phyloP scores from a whole-genome alignment of 805 yeast species.

The Saccharomycopsis selenospora region DNA sequence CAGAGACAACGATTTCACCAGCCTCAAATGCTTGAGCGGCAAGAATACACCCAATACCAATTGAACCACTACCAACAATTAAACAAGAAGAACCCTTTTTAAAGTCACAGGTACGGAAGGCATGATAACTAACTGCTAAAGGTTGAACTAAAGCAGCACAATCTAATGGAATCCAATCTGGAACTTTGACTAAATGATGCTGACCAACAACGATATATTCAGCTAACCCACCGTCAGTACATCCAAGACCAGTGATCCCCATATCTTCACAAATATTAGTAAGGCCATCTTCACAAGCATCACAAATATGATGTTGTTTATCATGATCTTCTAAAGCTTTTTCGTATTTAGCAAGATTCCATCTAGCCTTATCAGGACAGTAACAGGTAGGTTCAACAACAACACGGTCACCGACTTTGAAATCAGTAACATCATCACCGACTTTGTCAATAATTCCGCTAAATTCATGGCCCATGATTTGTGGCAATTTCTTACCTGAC shows the following conservation, averaged over 20 bases:
- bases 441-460: slow-evolving; percentile 39
- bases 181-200: slow-evolving; percentile 35
- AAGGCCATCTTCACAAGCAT: slow-evolving; percentile 36
- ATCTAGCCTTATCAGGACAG: slow-evolving; percentile 32
- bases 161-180: slow-evolving; percentile 38
- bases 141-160: slow-evolving; percentile 55
- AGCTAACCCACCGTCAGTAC: slow-evolving; percentile 41
- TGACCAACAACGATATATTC: slow-evolving; percentile 37
- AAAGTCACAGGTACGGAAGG: slow-evolving; percentile 39
- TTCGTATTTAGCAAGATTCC: slow-evolving; percentile 21
- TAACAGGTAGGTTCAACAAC: slow-evolving; percentile 44
- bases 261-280: slow-evolving; percentile 40
- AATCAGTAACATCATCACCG: slow-evolving; percentile 39
- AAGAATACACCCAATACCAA: slow-evolving; percentile 52
- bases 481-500: slow-evolving; percentile 36
- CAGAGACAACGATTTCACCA: slow-evolving; percentile 48
- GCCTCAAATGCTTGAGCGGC: slow-evolving; percentile 45
- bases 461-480: slow-evolving; percentile 52
- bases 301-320: slow-evolving; percentile 29
- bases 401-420: slow-evolving; percentile 51
- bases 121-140: slow-evolving; percentile 54
- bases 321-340: slow-evolving; percentile 24
- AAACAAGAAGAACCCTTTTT: slow-evolving; percentile 39
- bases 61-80: slow-evolving; percentile 57
- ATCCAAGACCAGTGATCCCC: slow-evolving; percentile 44